Evolutionary conservation across 1,139 yeast genomes (phyloP).

Genomic region (Hemisphaericaspora xylofermentans): DNA sequence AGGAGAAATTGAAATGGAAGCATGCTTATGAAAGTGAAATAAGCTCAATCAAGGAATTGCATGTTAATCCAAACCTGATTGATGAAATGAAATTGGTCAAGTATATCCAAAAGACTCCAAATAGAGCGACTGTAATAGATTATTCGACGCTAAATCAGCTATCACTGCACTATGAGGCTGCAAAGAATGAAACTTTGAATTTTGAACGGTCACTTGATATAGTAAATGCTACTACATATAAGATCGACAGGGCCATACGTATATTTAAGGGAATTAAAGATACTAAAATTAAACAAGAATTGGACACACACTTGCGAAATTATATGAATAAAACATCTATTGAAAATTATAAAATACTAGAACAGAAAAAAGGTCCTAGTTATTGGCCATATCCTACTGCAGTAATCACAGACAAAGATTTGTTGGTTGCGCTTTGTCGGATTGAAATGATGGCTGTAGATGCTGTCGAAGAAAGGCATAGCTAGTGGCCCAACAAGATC

Average conservation of each 20-base stretch:
- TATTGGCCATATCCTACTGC: slow-evolving; percentile 21
- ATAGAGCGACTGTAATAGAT: slow-evolving; percentile 10
- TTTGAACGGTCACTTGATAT: slow-evolving; percentile 23
- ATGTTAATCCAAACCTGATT: slow-evolving; percentile 11
- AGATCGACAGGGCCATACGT: slow-evolving; percentile 22
- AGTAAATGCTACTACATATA: slow-evolving; percentile 23
- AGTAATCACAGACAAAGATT: slow-evolving; percentile 19
- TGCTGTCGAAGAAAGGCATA: neutral
- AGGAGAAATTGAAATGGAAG: slow-evolving; percentile 53
- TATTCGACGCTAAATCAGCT: slow-evolving; percentile 11
- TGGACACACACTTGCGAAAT: slow-evolving; percentile 20
- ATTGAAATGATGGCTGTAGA: slow-evolving; percentile 12
- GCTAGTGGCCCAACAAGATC: neutral
- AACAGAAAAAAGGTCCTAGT: neutral
- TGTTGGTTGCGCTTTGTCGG: slow-evolving; percentile 22
- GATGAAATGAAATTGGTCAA: slow-evolving; percentile 10
- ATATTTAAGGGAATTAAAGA: slow-evolving; percentile 19
- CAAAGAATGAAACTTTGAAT: neutral
- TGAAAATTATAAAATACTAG: slow-evolving; percentile 10
- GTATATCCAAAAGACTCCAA: slow-evolving; percentile 13
- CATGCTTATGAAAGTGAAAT: slow-evolving; percentile 26
- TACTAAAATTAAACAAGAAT: slow-evolving; percentile 17
- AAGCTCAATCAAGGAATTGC: slow-evolving; percentile 18
- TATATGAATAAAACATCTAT: slow-evolving; percentile 19
- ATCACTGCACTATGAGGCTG: slow-evolving; percentile 8